Evolutionary conservation across 2,329 filamentous ascomycete species (phyloP).

Genomic region (Nannizzia gypsea): DNA sequence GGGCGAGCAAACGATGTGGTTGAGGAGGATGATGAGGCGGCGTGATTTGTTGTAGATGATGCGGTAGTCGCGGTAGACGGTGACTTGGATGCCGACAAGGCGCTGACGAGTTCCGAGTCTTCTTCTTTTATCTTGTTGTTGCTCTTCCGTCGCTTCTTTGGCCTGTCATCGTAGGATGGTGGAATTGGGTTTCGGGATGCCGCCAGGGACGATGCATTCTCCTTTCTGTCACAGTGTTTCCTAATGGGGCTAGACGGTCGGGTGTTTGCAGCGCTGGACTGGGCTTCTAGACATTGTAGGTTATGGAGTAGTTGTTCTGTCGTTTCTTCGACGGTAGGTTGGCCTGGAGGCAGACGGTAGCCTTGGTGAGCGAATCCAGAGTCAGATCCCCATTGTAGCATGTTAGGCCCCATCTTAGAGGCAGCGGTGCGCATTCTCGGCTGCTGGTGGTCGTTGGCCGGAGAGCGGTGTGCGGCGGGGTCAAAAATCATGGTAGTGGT

Average conservation of each 20-base stretch:
- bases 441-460: constrained; percentile 23
- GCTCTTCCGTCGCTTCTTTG: constrained; percentile 44
- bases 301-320: constrained; percentile 45
- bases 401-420: constrained; percentile 18
- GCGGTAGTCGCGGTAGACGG: background rate
- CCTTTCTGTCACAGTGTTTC: constrained; percentile 9
- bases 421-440: background rate
- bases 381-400: constrained; percentile 57
- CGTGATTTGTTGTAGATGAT: background rate
- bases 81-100: background rate
- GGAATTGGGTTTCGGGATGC: background rate
- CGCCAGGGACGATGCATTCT: background rate
- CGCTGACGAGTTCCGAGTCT: constrained; percentile 28
- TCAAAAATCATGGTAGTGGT: constrained; percentile 30
- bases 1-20: background rate
- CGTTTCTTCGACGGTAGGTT: constrained; percentile 48
- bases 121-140: constrained; percentile 36
- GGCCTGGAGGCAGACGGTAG: constrained; percentile 47
- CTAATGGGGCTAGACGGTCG: constrained; percentile 45
- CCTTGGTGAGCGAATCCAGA: constrained; percentile 49
- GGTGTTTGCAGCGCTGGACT: constrained; percentile 48
- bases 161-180: constrained; percentile 9
- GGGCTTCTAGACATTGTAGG: constrained; percentile 46
- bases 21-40: background rate
- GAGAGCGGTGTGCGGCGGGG: constrained; percentile 22